Percentiles rank a stretch among this genome's conserved stretches.
Conservation (phyloP, 352 stramenopile species). For the Plasmopara muralis region DNA sequence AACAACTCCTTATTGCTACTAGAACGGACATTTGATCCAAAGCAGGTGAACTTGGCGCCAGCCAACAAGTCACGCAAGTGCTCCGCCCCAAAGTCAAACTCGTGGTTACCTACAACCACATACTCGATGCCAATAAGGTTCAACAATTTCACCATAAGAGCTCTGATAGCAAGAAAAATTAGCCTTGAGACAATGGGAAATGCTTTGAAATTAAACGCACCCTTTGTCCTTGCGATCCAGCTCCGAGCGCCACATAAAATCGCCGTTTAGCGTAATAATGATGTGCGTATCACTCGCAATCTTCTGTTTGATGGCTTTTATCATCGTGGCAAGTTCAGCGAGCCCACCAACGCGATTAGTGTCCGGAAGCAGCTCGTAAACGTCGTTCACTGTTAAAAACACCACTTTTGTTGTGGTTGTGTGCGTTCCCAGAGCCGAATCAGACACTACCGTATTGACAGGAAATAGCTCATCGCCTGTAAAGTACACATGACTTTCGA, state of each 20-base stretch:
- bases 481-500: background rate
- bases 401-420: slow-evolving; percentile 26
- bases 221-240: slow-evolving; percentile 64
- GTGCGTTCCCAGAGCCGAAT: background rate
- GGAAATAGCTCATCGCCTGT: slow-evolving; percentile 6
- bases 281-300: slow-evolving; percentile 28
- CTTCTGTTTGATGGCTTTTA: slow-evolving; percentile 19
- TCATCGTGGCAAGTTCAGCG: slow-evolving; percentile 49
- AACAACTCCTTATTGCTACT: slow-evolving; percentile 25
- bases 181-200: background rate
- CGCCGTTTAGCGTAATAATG: slow-evolving; percentile 61
- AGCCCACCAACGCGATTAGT: slow-evolving; percentile 22
- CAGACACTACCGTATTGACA: slow-evolving; percentile 1
- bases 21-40: slow-evolving; percentile 56
- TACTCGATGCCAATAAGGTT: slow-evolving; percentile 47
- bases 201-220: slow-evolving; percentile 16
- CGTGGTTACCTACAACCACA: slow-evolving; percentile 73
- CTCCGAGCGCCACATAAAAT: slow-evolving; percentile 66
- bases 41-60: slow-evolving; percentile 37
- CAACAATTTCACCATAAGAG: slow-evolving; percentile 60
- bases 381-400: slow-evolving; percentile 66
- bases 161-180: slow-evolving; percentile 21
- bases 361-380: slow-evolving; percentile 59
- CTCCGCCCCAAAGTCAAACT: slow-evolving; percentile 62
- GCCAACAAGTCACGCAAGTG: slow-evolving; percentile 32